These are phyloP conservation scores for Symmetrospora coprosmae DNA, from an alignment of 768 basidiomycete species.

Conservation along the genomic window DNA sequence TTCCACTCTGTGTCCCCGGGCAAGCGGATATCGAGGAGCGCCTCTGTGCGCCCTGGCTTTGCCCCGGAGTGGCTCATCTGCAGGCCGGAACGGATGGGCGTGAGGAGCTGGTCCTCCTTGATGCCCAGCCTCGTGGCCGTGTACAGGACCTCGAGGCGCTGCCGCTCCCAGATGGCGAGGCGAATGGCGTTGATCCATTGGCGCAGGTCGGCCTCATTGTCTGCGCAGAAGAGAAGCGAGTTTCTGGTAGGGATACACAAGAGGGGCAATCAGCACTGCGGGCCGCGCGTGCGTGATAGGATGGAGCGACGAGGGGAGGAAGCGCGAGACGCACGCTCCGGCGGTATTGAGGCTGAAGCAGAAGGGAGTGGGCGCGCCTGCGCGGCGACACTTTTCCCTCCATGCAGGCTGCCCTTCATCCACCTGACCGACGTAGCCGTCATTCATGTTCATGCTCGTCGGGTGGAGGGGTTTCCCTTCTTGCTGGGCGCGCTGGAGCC, in stretches of 20 bases:
- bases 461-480: slow-evolving; percentile 5
- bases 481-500: slow-evolving; percentile 2
- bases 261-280: too few species aligned
- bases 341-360: slow-evolving; percentile 17
- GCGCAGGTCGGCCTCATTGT: not conserved
- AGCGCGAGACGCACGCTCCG: slow-evolving; percentile 18
- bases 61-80: slow-evolving; percentile 24
- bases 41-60: slow-evolving; percentile 59
- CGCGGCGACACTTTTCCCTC: too few species aligned
- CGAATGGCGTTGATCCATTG: slow-evolving; percentile 78
- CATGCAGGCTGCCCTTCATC: too few species aligned
- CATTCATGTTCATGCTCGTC: slow-evolving; percentile 6
- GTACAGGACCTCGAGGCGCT: slow-evolving; percentile 41
- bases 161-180: slow-evolving; percentile 68
- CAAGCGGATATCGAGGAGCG: slow-evolving; percentile 75
- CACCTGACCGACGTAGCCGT: slow-evolving; percentile 2
- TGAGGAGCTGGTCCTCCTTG: slow-evolving; percentile 39
- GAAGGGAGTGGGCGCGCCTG: slow-evolving; percentile 3
- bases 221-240: not conserved
- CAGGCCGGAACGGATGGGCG: not conserved
- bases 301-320: too few species aligned
- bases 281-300: too few species aligned
- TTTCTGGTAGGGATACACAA: slow-evolving; percentile 10
- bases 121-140: slow-evolving; percentile 80
- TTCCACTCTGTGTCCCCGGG: slow-evolving; percentile 99